Percentiles rank a stretch among this genome's conserved stretches.
Conservation (phyloP, 2,329 filamentous ascomycete genomes). For the Clarireedia monteithiana region DNA sequence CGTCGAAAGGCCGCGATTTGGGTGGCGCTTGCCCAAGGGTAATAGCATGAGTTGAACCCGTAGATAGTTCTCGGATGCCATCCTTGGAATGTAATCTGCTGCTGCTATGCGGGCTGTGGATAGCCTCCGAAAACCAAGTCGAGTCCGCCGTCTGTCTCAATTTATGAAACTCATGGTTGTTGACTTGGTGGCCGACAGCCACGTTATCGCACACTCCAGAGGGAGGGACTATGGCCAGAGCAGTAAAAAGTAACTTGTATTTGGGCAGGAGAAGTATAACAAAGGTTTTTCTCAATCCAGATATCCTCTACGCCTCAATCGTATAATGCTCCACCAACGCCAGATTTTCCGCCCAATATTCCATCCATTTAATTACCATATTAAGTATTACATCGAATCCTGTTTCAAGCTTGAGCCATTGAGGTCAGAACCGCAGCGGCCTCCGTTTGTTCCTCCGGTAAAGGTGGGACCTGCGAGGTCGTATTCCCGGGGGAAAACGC, state of each 20-base stretch:
- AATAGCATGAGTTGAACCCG: too few relatives aligned
- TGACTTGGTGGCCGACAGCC: too few relatives aligned
- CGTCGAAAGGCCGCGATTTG: too few relatives aligned
- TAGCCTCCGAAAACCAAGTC: too few relatives aligned
- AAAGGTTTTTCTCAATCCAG: neutral
- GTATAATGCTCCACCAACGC: neutral
- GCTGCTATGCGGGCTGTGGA: too few relatives aligned
- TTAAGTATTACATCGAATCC: neutral
- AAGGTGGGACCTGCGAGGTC: constrained; percentile 10
- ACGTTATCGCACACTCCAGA: too few relatives aligned
- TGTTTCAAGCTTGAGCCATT: constrained; percentile 19
- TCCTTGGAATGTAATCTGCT: too few relatives aligned
- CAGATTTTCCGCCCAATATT: neutral
- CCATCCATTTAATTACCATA: neutral
- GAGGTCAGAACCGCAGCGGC: constrained; percentile 23
- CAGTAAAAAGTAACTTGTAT: neutral
- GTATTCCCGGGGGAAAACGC: constrained; percentile 2
- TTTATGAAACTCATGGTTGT: too few relatives aligned
- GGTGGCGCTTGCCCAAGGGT: too few relatives aligned
- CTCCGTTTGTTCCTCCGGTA: constrained; percentile 20
- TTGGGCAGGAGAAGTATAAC: neutral
- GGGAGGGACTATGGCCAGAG: too few relatives aligned
- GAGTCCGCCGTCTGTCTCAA: too few relatives aligned
- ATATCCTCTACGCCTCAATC: neutral
- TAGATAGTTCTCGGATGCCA: too few relatives aligned